Base-by-base conservation (phyloP, 1,284 basidiomycete species). In the Apiotrichum akiyoshidainum region DNA sequence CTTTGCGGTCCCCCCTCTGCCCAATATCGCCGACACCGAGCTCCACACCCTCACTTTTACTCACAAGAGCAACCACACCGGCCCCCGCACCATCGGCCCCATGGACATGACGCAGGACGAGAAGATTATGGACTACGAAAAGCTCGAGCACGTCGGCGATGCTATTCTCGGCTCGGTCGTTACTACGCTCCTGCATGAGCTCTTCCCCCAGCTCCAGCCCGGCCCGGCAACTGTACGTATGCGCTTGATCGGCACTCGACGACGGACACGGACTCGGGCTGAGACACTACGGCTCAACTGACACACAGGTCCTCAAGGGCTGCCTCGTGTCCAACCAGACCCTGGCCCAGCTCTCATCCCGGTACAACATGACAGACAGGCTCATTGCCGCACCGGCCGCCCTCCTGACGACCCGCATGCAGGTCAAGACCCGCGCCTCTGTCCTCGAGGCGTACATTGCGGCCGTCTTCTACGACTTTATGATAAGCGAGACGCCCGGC, bases 121-220 rank as follows among this genome's bases (percentile, higher is more conserved):
- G 10, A 58, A 58, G 26, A 58, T 61, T 1, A 46, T 59, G 21
- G 67, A 74, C 57, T 73, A 76, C 52, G 74, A 76, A 48, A 76
- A 76, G 65, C 66, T 76, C 17, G 73, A 76, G 59, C 71, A 71
- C 59, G 67, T 76, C 17, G 74, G 74, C 2, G 74, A 76, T 55
- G 62, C 55, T 16, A 39, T 76, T 6, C 59, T 74, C 8, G 68
- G 65, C 19, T 46, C 54, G 17, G 54, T 67, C 33, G 66, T 73
- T 34, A 75, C 72, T 0, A 46, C 61, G 1, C 59, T 76, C 22
- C 61, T 76, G 16, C 66, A 76, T 39, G 65, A 73, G 31, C 54
- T 73, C 34, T 72, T 63, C 47, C 75, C 75, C 2, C 63, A 63
- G 12, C 55, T 76, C 12, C 62, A 54, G 7, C 61, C 61, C 0